Percentiles rank a stretch among this genome's conserved stretches.
Evolutionary conservation across 441 rosid species (phyloP).

Genomic region (Populus hybrid): DNA sequence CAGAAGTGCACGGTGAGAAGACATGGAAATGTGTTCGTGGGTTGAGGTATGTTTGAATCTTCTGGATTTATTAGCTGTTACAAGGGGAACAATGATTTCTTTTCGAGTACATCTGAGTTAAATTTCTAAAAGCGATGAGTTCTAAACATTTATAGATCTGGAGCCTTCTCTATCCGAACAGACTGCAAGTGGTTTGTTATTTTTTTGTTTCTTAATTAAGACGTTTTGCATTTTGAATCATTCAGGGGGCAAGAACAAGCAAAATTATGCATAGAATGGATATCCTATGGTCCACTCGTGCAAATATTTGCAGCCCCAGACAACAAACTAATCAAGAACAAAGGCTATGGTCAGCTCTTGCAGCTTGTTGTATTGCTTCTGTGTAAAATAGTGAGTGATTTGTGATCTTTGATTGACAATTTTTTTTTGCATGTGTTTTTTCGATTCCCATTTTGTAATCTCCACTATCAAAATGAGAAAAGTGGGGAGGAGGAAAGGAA

Average conservation of each 20-base stretch:
- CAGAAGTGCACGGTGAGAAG: constrained; percentile 76
- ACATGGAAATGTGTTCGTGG: constrained; percentile 81
- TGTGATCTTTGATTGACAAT: constrained; percentile 26
- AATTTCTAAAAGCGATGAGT: neutral
- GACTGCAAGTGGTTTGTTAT: neutral
- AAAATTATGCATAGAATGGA: constrained; percentile 85
- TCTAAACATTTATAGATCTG: neutral
- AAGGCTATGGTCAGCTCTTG: constrained; percentile 20
- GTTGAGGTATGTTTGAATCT: constrained; percentile 64
- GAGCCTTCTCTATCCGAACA: neutral
- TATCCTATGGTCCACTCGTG: constrained; percentile 81
- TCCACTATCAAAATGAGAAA: constrained; percentile 2
- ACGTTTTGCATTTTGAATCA: constrained; percentile 3
- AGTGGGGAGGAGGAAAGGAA: constrained; percentile 6
- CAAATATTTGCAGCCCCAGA: constrained; percentile 74
- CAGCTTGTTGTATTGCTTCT: constrained; percentile 7
- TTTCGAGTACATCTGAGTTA: neutral
- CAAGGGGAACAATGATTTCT: neutral
- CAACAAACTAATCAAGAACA: constrained; percentile 31
- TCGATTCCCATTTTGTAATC: constrained; percentile 22
- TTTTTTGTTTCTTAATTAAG: neutral
- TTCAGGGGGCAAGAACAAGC: constrained; percentile 80
- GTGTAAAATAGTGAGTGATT: constrained; percentile 27
- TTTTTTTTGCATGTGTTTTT: constrained; percentile 1
- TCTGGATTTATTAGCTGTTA: constrained; percentile 10